Evolutionary conservation across 2,329 filamentous ascomycete species (phyloP).

Genomic region (Ascochyta clinopodiicola): DNA sequence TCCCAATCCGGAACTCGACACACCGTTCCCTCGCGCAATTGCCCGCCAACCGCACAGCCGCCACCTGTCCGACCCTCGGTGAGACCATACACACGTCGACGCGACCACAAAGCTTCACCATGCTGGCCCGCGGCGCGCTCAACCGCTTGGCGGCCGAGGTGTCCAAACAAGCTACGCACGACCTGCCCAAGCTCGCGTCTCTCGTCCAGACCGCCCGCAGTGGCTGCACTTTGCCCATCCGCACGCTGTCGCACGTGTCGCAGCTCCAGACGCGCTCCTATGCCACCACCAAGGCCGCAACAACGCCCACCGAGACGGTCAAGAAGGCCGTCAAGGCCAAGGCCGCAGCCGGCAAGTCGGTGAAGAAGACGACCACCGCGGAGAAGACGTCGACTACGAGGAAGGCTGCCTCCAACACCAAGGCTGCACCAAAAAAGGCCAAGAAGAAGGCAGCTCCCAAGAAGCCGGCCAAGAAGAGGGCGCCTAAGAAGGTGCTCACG

Average conservation of each 20-base stretch:
- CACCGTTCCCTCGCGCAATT: slow-evolving; percentile 24
- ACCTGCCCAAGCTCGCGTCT: slow-evolving; percentile 44
- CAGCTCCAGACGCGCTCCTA: slow-evolving; percentile 35
- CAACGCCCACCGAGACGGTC: slow-evolving; percentile 41
- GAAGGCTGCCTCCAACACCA: slow-evolving; percentile 27
- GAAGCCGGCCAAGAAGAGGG: slow-evolving; percentile 30
- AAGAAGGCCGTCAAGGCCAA: slow-evolving; percentile 33
- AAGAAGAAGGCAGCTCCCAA: slow-evolving; percentile 33
- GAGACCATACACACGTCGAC: slow-evolving; percentile 7
- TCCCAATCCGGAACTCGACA: slow-evolving; percentile 19
- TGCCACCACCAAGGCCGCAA: slow-evolving; percentile 39
- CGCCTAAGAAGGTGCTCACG: slow-evolving; percentile 35
- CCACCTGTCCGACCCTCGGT: slow-evolving; percentile 15
- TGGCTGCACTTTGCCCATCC: slow-evolving; percentile 13
- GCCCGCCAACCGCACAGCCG: slow-evolving; percentile 26
- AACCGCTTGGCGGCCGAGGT: slow-evolving; percentile 44
- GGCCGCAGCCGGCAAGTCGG: slow-evolving; percentile 31
- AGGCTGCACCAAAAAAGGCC: slow-evolving; percentile 36
- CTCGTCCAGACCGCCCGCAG: slow-evolving; percentile 31
- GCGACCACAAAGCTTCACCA: slow-evolving; percentile 23
- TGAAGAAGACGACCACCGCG: slow-evolving; percentile 24
- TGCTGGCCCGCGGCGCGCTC: slow-evolving; percentile 47
- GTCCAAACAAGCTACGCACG: slow-evolving; percentile 44
- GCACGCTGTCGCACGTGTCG: slow-evolving; percentile 3
- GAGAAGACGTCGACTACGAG: slow-evolving; percentile 18